Conservation (phyloP, 805 yeast genomes). For the Pichia californica region DNA sequence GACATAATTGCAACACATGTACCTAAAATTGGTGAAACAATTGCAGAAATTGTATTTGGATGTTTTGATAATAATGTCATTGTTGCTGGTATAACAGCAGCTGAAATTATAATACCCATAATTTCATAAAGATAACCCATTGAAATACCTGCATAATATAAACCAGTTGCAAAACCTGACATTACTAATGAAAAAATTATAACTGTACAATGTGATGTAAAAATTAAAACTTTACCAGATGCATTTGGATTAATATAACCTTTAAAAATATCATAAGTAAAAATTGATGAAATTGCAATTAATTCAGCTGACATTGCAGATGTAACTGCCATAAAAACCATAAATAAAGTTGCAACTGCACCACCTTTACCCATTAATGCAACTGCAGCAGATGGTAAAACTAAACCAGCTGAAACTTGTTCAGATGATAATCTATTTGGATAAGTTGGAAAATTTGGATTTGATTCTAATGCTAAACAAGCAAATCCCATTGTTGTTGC, state of each 20-base stretch:
- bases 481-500: conserved; percentile 88
- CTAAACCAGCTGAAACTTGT: conserved; percentile 78
- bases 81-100: conserved; percentile 76
- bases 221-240: conserved; percentile 62
- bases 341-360: conserved; percentile 70
- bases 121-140: conserved; percentile 84
- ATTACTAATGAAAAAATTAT: conserved; percentile 50
- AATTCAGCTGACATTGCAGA: conserved; percentile 90
- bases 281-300: conserved; percentile 78
- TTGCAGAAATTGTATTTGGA: conserved; percentile 65
- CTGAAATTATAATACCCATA: conserved; percentile 85
- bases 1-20: conserved; percentile 66
- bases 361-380: conserved; percentile 85
- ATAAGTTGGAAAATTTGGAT: conserved; percentile 73
- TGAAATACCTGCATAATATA: conserved; percentile 72
- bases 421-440: conserved; percentile 58
- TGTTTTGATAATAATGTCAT: conserved; percentile 57
- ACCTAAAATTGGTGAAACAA: conserved; percentile 72
- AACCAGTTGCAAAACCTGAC: conserved; percentile 81
- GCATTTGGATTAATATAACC: conserved; percentile 76
- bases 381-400: conserved; percentile 70
- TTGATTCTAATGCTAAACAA: conserved; percentile 62
- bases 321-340: conserved; percentile 89
- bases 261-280: conserved; percentile 82
- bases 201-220: conserved; percentile 62